These are phyloP conservation scores for Nakazawaea ishiwadae DNA, from an alignment of 805 yeast genomes.

Conservation along the genomic window DNA sequence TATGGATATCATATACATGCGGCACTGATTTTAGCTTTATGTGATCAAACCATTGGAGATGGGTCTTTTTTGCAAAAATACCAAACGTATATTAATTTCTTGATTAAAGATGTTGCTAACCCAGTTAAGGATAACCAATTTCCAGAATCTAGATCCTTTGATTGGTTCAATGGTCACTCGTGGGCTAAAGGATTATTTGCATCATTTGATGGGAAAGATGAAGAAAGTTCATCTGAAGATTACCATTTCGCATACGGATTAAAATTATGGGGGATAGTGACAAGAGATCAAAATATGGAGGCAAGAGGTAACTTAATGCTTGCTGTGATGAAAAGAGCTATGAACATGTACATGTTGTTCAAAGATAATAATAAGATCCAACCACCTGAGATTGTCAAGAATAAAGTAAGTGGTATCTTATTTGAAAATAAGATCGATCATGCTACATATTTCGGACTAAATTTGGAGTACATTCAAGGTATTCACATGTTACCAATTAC, in stretches of 20 bases:
- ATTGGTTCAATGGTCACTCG: slow-evolving; percentile 70
- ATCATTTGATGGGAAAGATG: slow-evolving; percentile 70
- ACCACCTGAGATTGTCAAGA: slow-evolving; percentile 47
- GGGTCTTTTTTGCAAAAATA: slow-evolving; percentile 45
- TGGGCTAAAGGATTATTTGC: slow-evolving; percentile 70
- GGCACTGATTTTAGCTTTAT: slow-evolving; percentile 54
- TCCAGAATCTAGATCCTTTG: slow-evolving; percentile 62
- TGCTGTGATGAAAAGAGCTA: slow-evolving; percentile 47
- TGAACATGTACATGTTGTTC: slow-evolving; percentile 45
- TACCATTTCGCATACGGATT: slow-evolving; percentile 60
- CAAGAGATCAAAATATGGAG: slow-evolving; percentile 46
- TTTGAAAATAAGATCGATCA: slow-evolving; percentile 68
- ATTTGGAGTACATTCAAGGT: slow-evolving; percentile 64
- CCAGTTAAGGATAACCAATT: slow-evolving; percentile 49
- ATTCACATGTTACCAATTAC: slow-evolving; percentile 71
- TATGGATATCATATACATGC: slow-evolving; percentile 73
- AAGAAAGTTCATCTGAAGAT: slow-evolving; percentile 68
- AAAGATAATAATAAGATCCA: slow-evolving; percentile 45
- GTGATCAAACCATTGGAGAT: slow-evolving; percentile 39
- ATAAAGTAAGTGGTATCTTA: slow-evolving; percentile 64
- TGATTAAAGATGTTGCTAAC: slow-evolving; percentile 58
- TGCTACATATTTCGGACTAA: slow-evolving; percentile 67
- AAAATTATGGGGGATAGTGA: slow-evolving; percentile 53
- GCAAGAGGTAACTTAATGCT: slow-evolving; percentile 53
- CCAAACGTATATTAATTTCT: slow-evolving; percentile 42